Base-by-base conservation (phyloP, 129 eudicot species). In the Silybum marianum region DNA sequence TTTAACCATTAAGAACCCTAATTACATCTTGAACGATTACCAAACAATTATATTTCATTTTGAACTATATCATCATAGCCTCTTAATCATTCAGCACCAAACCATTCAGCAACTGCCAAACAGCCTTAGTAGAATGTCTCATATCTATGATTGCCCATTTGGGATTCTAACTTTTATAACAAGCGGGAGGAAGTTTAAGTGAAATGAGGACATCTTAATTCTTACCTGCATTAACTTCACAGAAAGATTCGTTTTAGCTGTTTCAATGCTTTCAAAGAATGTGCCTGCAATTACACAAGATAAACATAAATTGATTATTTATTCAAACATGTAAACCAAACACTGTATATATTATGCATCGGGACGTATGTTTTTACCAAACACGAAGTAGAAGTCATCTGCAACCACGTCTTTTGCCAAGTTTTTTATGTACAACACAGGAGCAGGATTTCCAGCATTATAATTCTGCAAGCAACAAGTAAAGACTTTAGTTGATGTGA, bases 331-430 rank as follows among this genome's bases (percentile, higher is more conserved):
- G 67, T n/a, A 70, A 76, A 34, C 44, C 75, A 42, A 72, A 51
- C 22, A 71, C 67, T 62, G 16, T 25, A 58, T 7, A 19, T 22
- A 28, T 3, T 14, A 22, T 48, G 21, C 7, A 51, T 16, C 12
- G 4, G 4, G 62, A n/a, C 38, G 18, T 75, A 22, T 23, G 25
- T 68, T 86, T 86, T 87, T 81, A 92, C 98, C 98, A 74, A 95
- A 95, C 77, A 93, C 79, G 26, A 39, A 93, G 83, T 93, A 93
- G 78, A 95, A 90, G 82, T 95, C 99, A 81, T 95, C 95, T 13
- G 76, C 83, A 39, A 89, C 87, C 84, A 95, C 97, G 58, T 95
- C 99, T 86, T 93, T 95, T 22, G 97, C 94, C 89, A 95, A 91
- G 87, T 95, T 95, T 84, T 95, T 95, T 34, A 95, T 84, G 90